Evolutionary conservation across 805 yeast genomes (phyloP).

Genomic region (Ogataea pignaliae): DNA sequence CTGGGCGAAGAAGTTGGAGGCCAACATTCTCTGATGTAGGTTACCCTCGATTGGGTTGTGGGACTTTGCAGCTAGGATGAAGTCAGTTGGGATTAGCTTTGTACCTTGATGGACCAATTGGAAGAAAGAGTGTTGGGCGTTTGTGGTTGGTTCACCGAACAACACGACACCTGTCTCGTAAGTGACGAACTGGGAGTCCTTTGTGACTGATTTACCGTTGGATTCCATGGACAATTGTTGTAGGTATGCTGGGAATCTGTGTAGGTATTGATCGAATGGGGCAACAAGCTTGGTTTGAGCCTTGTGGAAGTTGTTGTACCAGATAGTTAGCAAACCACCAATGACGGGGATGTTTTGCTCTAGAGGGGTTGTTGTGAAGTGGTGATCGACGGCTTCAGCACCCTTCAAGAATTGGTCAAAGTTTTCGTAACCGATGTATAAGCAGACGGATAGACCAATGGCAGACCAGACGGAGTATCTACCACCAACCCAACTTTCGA

Average conservation of each 20-base stretch:
- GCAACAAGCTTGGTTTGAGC: conserved; percentile 98
- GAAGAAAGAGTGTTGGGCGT: conserved; percentile 99
- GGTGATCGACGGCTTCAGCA: conserved; percentile 95
- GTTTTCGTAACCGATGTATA: conserved; percentile 93
- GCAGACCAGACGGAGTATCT: conserved; percentile 99
- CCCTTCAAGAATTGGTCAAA: conserved; percentile 91
- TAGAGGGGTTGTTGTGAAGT: conserved; percentile 78
- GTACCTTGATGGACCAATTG: conserved; percentile 99
- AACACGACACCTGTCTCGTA: conserved; percentile 95
- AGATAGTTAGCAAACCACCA: conserved; percentile 91
- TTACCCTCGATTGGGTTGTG: conserved; percentile 95
- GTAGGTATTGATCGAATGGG: conserved; percentile 97
- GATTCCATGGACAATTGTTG: conserved; percentile 99
- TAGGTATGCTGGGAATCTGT: conserved; percentile 98
- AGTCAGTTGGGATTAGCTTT: conserved; percentile 94
- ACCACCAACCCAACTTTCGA: conserved; percentile 99
- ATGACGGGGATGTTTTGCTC: conserved; percentile 88
- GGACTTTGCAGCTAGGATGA: conserved; percentile 93
- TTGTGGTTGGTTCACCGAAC: conserved; percentile 98
- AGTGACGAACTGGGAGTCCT: conserved; percentile 85
- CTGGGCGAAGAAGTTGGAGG: conserved; percentile 98
- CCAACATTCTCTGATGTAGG: conserved; percentile 95
- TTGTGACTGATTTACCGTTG: conserved; percentile 95
- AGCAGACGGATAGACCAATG: conserved; percentile 91
- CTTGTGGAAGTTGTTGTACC: conserved; percentile 98